phyloP scores from a whole-genome alignment of 768 basidiomycete species.

The Collybia sordida region DNA sequence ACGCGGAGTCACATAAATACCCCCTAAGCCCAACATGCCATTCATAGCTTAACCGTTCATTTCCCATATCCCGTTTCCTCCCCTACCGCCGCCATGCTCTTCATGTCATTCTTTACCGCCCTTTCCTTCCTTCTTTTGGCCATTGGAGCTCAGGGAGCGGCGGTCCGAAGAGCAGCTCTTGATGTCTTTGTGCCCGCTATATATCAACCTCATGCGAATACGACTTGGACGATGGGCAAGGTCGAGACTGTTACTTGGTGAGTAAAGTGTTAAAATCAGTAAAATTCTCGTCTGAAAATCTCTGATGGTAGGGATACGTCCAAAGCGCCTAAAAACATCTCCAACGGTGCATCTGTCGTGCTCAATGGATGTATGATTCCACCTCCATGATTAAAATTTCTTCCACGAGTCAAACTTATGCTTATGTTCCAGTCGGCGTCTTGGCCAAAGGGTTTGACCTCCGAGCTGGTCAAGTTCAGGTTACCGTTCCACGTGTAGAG shows the following conservation, averaged over 20 bases:
- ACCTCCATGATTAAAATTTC: too few species aligned
- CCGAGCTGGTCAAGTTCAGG: conserved; percentile 27
- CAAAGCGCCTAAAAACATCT: conserved; percentile 38
- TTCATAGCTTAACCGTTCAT: neutral
- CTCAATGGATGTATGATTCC: conserved; percentile 27
- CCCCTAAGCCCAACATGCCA: too few species aligned
- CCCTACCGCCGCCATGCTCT: conserved; percentile 14
- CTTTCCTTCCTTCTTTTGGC: conserved; percentile 24
- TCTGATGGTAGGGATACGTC: conserved; percentile 32
- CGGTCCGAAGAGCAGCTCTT: conserved; percentile 19
- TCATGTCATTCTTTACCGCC: conserved; percentile 22
- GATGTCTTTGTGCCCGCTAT: conserved; percentile 33
- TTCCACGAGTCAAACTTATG: neutral
- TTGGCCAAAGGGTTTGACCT: conserved; percentile 36
- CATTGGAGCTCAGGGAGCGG: conserved; percentile 14
- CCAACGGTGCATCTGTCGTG: conserved; percentile 34
- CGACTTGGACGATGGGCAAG: conserved; percentile 27
- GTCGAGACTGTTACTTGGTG: conserved; percentile 29
- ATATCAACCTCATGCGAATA: conserved; percentile 21
- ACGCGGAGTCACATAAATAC: too few species aligned
- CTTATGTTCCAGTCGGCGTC: conserved; percentile 20
- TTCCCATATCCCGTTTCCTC: neutral
- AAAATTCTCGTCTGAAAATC: neutral
- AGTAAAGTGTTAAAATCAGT: neutral
- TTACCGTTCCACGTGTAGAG: conserved; percentile 36